Evolutionary conservation across 2,329 filamentous ascomycete genomes (phyloP).

Genomic region (Ophiobolus disseminans): DNA sequence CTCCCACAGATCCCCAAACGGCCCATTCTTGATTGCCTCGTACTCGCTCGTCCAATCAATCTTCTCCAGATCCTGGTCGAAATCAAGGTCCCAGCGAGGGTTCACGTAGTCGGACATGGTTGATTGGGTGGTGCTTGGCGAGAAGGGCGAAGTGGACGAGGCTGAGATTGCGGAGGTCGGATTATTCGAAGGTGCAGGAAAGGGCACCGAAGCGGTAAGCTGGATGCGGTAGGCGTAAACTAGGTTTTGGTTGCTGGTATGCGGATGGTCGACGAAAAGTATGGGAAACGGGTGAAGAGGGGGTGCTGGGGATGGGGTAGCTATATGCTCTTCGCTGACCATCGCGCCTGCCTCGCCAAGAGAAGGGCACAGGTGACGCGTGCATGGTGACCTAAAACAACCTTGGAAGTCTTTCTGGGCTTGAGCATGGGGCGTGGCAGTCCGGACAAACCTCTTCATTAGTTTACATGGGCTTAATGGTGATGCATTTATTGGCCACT

Average conservation of each 20-base stretch:
- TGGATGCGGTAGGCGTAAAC: constrained; percentile 6
- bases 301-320: constrained; percentile 2
- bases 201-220: constrained; percentile 9
- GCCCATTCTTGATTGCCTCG: constrained; percentile 14
- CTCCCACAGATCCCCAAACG: constrained; percentile 8
- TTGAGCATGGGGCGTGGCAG: no score
- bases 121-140: constrained; percentile 11
- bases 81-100: not conserved
- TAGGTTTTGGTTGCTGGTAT: constrained; percentile 2
- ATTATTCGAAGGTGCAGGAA: constrained; percentile 8
- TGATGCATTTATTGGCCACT: no score
- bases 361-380: constrained; percentile 1
- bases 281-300: constrained; percentile 7
- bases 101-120: constrained; percentile 28
- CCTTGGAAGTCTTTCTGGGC: not conserved
- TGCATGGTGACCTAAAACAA: not conserved
- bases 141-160: constrained; percentile 7
- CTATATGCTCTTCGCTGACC: constrained; percentile 1
- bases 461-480: no score
- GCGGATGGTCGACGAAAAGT: not conserved
- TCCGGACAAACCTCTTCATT: no score
- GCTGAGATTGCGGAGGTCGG: constrained; percentile 4
- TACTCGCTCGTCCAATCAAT: constrained; percentile 9
- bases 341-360: not conserved
- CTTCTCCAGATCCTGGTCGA: not conserved